phyloP scores from a whole-genome alignment of 805 yeast species.

The Yarrowia hollandica region DNA sequence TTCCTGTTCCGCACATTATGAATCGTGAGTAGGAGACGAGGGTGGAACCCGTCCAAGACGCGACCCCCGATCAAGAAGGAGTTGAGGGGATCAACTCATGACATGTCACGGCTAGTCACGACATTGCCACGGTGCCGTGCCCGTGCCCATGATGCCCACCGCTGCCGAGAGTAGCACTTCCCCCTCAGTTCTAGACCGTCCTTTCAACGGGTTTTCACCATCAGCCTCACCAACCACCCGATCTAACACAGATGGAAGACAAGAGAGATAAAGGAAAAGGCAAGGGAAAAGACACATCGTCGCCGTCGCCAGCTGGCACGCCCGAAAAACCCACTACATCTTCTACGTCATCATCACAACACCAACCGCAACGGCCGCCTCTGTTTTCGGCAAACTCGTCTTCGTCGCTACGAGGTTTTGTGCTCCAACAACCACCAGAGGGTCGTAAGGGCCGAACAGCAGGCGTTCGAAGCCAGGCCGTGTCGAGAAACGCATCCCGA shows the following conservation, averaged over 20 bases:
- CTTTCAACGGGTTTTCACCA: no score
- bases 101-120: not conserved
- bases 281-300: slow-evolving; percentile 5
- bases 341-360: not conserved
- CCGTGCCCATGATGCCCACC: no score
- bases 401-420: slow-evolving; percentile 10
- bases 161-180: no score
- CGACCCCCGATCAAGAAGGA: no score
- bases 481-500: not conserved
- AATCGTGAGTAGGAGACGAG: slow-evolving; percentile 4
- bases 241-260: slow-evolving; percentile 15
- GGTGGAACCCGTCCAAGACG: no score
- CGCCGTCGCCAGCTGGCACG: slow-evolving; percentile 7
- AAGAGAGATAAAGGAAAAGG: slow-evolving; percentile 2
- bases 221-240: no score
- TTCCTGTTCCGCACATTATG: slow-evolving; percentile 2
- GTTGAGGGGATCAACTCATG: not conserved
- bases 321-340: not conserved
- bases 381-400: slow-evolving; percentile 13
- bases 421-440: slow-evolving; percentile 13
- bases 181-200: no score
- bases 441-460: slow-evolving; percentile 11
- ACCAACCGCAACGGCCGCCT: slow-evolving; percentile 1
- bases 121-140: no score
- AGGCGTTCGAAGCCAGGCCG: slow-evolving; percentile 6